Base-by-base conservation (phyloP, 169 alveolate species). In the Eimeria sp. region DNA sequence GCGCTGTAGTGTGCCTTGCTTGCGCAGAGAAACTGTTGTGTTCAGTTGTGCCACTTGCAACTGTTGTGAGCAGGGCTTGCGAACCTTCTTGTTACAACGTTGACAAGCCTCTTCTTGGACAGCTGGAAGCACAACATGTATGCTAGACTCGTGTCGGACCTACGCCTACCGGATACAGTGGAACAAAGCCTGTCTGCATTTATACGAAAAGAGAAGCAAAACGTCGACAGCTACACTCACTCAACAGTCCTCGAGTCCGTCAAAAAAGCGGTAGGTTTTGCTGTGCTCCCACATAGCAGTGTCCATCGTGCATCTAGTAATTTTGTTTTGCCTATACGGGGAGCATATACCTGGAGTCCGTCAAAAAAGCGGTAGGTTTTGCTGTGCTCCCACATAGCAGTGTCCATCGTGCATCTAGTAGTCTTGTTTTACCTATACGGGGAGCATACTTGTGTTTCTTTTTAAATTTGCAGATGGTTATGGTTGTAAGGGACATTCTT, bases 101-200 rank as follows among this genome's bases (percentile, higher is more conserved):
- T 87, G 72, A 11, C 83, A 25, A 87, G 93, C 82, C 93, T 87
- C 22, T 87, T 87, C 51, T 43, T 87, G 83, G 73, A 87, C 82
- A 34, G 65, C 7, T 30, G 61, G 93, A 87, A 61, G 83, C 93
- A 87, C 25, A 87, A 87, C 63, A 30, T 87, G 82, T 87, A 87
- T 63, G 93, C 93, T 27, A 49, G 25, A 25, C 78, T 87, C n/a
- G 54, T 87, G 20, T 87, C 93, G n/a, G 72, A 34, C 45, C 82
- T 63, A 65, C 58, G 80, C 2, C 51, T 87, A 43, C 82, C 93
- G n/a, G 76, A 61, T 40, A 87, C 78, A 58, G 93, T 87, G 65
- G 83, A 25, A 30, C 51, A 57, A 14, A 87, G 93, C 80, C 43
- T 87, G 30, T 9, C 58, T 61, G 80, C 65, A 5, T 87, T 87